phyloP scores from a whole-genome alignment of 1,139 yeast genomes.

The Pichia terricola region DNA sequence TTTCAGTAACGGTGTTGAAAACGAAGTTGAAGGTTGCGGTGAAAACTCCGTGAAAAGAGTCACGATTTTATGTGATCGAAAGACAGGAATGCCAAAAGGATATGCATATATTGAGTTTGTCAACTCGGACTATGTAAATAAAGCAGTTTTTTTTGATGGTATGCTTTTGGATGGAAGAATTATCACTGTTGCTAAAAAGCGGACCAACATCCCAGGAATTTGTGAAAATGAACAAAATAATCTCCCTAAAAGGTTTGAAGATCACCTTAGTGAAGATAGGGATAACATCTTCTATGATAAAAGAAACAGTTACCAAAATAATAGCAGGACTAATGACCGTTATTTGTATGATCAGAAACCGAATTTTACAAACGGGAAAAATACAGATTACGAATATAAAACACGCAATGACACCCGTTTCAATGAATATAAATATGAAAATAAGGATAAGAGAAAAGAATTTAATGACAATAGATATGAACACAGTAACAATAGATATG shows the following conservation, averaged over 20 bases:
- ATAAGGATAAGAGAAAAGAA: too few relatives aligned
- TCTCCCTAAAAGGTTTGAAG: neutral
- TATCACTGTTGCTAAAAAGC: constrained; percentile 62
- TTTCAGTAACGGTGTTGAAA: constrained; percentile 35
- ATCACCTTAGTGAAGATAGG: too few relatives aligned
- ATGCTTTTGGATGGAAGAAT: constrained; percentile 57
- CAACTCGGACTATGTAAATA: constrained; percentile 49
- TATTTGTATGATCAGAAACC: too few relatives aligned
- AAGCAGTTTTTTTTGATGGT: constrained; percentile 63
- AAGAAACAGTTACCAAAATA: too few relatives aligned
- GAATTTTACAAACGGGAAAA: neutral
- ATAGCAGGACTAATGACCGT: too few relatives aligned
- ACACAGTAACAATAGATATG: too few relatives aligned
- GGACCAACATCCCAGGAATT: constrained; percentile 73
- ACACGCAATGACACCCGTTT: neutral
- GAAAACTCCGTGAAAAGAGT: constrained; percentile 57
- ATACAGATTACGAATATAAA: neutral
- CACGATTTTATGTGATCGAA: constrained; percentile 64
- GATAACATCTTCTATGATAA: too few relatives aligned
- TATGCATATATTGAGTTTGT: constrained; percentile 79
- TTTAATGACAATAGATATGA: too few relatives aligned
- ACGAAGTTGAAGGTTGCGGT: constrained; percentile 38
- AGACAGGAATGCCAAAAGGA: constrained; percentile 76
- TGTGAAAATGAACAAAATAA: neutral
- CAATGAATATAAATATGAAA: neutral